phyloP scores from a whole-genome alignment of 352 stramenopile species.

The Phytophthora hybrid region DNA sequence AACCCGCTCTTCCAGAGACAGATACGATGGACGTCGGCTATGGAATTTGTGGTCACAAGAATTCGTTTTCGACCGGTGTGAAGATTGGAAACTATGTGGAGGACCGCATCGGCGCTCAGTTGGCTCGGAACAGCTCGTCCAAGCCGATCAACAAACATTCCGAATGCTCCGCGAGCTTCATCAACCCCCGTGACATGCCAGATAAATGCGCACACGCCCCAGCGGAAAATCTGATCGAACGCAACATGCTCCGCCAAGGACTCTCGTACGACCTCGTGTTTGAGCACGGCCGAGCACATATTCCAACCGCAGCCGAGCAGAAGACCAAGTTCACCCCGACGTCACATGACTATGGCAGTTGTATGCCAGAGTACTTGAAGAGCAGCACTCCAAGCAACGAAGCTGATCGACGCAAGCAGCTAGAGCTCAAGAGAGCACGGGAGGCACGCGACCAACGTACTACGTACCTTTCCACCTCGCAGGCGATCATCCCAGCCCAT shows the following conservation, averaged over 20 bases:
- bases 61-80: slow-evolving; percentile 75
- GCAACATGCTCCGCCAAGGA: slow-evolving; percentile 60
- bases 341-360: slow-evolving; percentile 60
- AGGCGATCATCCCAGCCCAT: slow-evolving; percentile 54
- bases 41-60: slow-evolving; percentile 87
- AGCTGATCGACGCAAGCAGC: slow-evolving; percentile 38
- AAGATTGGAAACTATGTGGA: slow-evolving; percentile 89
- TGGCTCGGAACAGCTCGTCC: slow-evolving; percentile 48
- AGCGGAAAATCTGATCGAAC: slow-evolving; percentile 58
- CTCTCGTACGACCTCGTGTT: slow-evolving; percentile 82
- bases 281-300: slow-evolving; percentile 64
- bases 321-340: slow-evolving; percentile 62
- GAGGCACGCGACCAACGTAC: slow-evolving; percentile 52
- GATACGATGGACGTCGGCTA: slow-evolving; percentile 58
- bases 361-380: slow-evolving; percentile 39
- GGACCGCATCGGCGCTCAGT: slow-evolving; percentile 66
- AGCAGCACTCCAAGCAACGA: slow-evolving; percentile 42
- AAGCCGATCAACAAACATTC: slow-evolving; percentile 56
- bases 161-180: slow-evolving; percentile 64
- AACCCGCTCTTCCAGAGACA: slow-evolving; percentile 5
- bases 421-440: slow-evolving; percentile 52
- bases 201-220: slow-evolving; percentile 62
- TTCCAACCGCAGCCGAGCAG: slow-evolving; percentile 53
- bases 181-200: slow-evolving; percentile 60
- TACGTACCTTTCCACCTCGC: slow-evolving; percentile 66